These are phyloP conservation scores for Aspergillus arachidicola DNA, from an alignment of 2,329 filamentous ascomycete genomes.

Conservation along the genomic window DNA sequence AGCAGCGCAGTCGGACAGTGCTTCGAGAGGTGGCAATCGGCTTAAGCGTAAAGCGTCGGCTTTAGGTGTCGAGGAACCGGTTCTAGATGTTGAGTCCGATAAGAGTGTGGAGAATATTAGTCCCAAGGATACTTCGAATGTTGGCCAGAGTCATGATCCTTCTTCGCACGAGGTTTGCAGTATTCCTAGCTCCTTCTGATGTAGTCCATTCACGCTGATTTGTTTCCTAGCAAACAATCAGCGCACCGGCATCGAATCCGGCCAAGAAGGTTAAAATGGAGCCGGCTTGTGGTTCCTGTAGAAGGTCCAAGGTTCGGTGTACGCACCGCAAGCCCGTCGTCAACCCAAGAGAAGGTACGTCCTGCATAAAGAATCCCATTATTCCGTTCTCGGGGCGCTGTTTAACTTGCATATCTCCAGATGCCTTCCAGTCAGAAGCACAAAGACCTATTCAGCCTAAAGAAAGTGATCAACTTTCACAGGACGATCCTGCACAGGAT, in stretches of 20 bases:
- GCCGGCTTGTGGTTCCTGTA: constrained; percentile 27
- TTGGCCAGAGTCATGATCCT: neutral
- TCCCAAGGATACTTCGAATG: neutral
- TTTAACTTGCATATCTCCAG: neutral
- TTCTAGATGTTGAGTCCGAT: neutral
- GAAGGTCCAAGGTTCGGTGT: constrained; percentile 31
- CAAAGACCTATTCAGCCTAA: neutral
- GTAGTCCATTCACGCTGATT: neutral
- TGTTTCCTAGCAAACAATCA: neutral
- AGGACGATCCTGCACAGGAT: too few species aligned
- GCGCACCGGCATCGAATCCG: neutral
- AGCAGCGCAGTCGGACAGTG: neutral
- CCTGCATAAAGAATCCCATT: too few species aligned
- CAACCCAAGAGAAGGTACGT: neutral
- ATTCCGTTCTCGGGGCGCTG: too few species aligned
- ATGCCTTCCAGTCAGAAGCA: neutral
- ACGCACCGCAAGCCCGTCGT: constrained; percentile 19
- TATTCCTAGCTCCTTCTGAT: neutral
- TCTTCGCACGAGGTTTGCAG: neutral
- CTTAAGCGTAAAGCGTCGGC: neutral
- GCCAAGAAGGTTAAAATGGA: constrained; percentile 6
- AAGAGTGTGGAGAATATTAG: neutral
- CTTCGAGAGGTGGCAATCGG: too few species aligned
- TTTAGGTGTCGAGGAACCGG: neutral
- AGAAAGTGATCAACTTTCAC: neutral